Evolutionary conservation across 208 protist species (phyloP).

Genomic region (Leishmania amazonensis): DNA sequence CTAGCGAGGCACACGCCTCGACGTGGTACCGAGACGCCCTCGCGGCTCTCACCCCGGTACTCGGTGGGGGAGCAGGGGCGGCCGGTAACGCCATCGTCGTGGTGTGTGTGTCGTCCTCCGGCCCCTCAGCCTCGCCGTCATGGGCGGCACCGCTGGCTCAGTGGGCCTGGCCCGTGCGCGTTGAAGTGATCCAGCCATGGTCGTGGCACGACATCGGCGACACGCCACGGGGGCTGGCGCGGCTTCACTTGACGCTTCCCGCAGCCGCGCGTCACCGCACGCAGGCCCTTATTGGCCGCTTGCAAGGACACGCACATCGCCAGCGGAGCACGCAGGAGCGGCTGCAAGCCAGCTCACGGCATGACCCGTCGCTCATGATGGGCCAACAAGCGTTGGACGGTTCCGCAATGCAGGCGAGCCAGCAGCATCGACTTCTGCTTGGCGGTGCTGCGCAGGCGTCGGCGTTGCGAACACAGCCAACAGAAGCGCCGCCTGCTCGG

Average conservation of each 20-base stretch:
- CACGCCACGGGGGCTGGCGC: conserved; percentile 5
- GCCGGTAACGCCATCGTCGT: conserved; percentile 40
- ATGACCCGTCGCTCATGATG: conserved; percentile 30
- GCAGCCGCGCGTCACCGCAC: conserved; percentile 41
- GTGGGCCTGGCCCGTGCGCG: conserved; percentile 42
- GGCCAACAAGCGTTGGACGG: conserved; percentile 23
- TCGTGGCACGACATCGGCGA: neutral
- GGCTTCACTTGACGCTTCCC: conserved; percentile 46
- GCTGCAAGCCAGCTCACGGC: conserved; percentile 19
- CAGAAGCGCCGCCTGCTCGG: neutral
- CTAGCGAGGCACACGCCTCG: neutral
- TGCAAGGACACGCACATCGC: conserved; percentile 29
- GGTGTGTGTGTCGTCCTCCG: conserved; percentile 12
- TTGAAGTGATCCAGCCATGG: conserved; percentile 30
- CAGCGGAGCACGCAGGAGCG: neutral
- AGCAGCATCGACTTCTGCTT: conserved; percentile 29
- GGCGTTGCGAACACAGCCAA: neutral
- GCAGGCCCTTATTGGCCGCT: conserved; percentile 52
- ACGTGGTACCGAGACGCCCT: conserved; percentile 23
- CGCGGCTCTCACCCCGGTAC: conserved; percentile 11
- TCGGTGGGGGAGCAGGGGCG: neutral
- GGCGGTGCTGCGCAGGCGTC: neutral
- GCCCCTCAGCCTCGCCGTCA: neutral
- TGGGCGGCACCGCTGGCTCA: conserved; percentile 17
- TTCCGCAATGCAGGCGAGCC: conserved; percentile 12